Percentiles rank a stretch among this genome's conserved stretches.
These are phyloP conservation scores for Phytomonas francai DNA, from an alignment of 208 protist species.

Conservation along the genomic window DNA sequence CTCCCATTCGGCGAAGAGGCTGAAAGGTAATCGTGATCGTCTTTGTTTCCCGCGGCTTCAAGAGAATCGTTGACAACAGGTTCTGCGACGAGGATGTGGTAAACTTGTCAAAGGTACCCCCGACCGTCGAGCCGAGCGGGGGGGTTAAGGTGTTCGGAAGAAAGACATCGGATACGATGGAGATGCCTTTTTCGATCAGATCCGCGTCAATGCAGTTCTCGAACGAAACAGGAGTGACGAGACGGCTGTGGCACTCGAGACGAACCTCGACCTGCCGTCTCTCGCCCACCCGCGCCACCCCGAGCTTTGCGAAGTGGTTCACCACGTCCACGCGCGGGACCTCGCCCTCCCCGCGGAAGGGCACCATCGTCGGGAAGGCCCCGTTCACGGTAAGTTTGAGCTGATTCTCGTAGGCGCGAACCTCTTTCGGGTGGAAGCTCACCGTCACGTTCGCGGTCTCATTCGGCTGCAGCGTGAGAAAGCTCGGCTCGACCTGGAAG, in stretches of 20 bases:
- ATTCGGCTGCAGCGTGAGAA: conserved; percentile 80
- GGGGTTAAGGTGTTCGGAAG: too few species aligned
- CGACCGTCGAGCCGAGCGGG: conserved; percentile 11
- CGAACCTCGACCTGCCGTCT: conserved; percentile 46
- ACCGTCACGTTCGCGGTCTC: conserved; percentile 65
- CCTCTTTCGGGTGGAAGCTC: conserved; percentile 82
- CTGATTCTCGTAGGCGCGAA: conserved; percentile 76
- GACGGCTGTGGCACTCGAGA: conserved; percentile 83
- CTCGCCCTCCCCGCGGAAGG: conserved; percentile 88
- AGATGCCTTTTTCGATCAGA: conserved; percentile 64
- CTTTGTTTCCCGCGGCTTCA: conserved; percentile 77
- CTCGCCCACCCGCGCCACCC: conserved; percentile 77
- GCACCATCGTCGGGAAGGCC: conserved; percentile 67
- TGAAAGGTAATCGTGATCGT: conserved; percentile 71
- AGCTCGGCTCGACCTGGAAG: conserved; percentile 80
- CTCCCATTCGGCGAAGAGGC: conserved; percentile 75
- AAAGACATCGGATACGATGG: conserved; percentile 25
- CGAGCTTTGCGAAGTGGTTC: conserved; percentile 76
- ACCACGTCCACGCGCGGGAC: conserved; percentile 83
- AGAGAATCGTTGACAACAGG: conserved; percentile 25
- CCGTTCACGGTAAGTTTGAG: conserved; percentile 93
- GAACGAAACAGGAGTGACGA: conserved; percentile 78
- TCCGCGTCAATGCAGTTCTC: conserved; percentile 44
- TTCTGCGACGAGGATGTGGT: conserved; percentile 4
- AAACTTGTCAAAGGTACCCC: not conserved